phyloP scores from a whole-genome alignment of 768 basidiomycete genomes.

The Clavaria fumosa region DNA sequence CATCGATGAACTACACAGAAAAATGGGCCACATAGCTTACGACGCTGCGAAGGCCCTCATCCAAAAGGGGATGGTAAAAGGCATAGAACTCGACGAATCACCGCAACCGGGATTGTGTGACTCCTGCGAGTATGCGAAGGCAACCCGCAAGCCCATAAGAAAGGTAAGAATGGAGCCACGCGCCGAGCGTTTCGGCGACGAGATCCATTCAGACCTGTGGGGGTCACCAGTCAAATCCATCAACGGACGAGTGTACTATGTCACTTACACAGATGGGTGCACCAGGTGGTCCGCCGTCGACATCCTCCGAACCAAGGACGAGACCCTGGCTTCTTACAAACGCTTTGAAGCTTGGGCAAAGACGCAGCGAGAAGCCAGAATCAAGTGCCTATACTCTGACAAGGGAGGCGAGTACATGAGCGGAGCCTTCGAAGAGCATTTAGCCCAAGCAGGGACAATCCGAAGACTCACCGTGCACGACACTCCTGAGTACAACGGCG shows the following conservation, averaged over 20 bases:
- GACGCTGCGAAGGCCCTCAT: conserved; percentile 12
- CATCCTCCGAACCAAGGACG: conserved; percentile 12
- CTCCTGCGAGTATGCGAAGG: conserved; percentile 19
- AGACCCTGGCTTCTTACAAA: conserved; percentile 14
- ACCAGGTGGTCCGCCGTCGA: conserved; percentile 8
- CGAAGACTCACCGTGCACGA: too few relatives aligned
- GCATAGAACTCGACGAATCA: conserved; percentile 13
- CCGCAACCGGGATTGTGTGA: conserved; percentile 14
- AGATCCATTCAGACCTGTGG: conserved; percentile 23
- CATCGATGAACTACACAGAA: conserved; percentile 15
- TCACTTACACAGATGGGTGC: conserved; percentile 18
- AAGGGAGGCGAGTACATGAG: conserved; percentile 25
- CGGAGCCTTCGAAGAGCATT: too few relatives aligned
- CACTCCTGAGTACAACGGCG: too few relatives aligned
- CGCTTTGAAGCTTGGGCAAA: conserved; percentile 15
- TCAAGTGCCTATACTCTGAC: conserved; percentile 19
- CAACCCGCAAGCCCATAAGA: conserved; percentile 9
- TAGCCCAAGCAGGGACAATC: too few relatives aligned
- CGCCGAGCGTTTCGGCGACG: conserved; percentile 5
- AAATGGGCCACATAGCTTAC: conserved; percentile 15
- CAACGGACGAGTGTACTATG: conserved; percentile 14
- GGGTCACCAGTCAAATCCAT: conserved; percentile 14
- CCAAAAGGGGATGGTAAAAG: conserved; percentile 12
- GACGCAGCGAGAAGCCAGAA: conserved; percentile 12
- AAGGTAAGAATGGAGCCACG: conserved; percentile 6